phyloP scores from a whole-genome alignment of 164 flowering plant species.

The Nelumbo lutea region DNA sequence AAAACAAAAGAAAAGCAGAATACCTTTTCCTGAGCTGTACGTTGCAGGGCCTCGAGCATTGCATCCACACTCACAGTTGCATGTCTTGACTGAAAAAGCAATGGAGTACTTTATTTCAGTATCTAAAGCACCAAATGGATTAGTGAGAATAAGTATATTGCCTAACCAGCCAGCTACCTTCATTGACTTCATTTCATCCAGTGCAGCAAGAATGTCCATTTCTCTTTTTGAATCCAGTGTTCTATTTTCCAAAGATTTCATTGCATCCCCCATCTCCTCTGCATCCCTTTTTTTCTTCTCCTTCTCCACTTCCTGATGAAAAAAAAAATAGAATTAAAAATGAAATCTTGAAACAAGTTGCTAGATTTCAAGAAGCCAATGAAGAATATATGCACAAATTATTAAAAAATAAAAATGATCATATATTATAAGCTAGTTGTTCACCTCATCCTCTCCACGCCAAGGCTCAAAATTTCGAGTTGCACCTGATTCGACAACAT shows the following conservation, averaged over 20 bases:
- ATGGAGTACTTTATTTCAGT: slow-evolving; percentile 7
- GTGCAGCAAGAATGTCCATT: slow-evolving; percentile 90
- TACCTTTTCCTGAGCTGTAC: slow-evolving; percentile 63
- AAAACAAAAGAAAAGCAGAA: slow-evolving; percentile 6
- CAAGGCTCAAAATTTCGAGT: slow-evolving; percentile 91
- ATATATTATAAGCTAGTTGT: neutral
- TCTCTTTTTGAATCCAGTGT: slow-evolving; percentile 87
- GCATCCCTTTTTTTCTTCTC: slow-evolving; percentile 60
- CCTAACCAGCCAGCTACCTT: slow-evolving; percentile 38
- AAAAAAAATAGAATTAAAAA: slow-evolving; percentile 8
- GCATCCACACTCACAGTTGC: slow-evolving; percentile 83
- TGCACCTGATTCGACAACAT: slow-evolving; percentile 86
- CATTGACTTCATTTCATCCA: slow-evolving; percentile 97
- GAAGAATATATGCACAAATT: neutral
- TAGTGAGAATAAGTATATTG: neutral
- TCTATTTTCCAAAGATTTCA: slow-evolving; percentile 92
- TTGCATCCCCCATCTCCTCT: slow-evolving; percentile 96
- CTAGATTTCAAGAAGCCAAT: neutral
- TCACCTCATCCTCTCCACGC: slow-evolving; percentile 93
- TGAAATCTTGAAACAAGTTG: neutral
- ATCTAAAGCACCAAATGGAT: neutral
- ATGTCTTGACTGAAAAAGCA: slow-evolving; percentile 70
- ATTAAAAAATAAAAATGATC: neutral
- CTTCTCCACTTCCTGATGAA: slow-evolving; percentile 46
- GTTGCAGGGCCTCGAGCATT: slow-evolving; percentile 83